Evolutionary conservation across 2,329 filamentous ascomycete genomes (phyloP).

Genomic region (Erysiphe pulchra): DNA sequence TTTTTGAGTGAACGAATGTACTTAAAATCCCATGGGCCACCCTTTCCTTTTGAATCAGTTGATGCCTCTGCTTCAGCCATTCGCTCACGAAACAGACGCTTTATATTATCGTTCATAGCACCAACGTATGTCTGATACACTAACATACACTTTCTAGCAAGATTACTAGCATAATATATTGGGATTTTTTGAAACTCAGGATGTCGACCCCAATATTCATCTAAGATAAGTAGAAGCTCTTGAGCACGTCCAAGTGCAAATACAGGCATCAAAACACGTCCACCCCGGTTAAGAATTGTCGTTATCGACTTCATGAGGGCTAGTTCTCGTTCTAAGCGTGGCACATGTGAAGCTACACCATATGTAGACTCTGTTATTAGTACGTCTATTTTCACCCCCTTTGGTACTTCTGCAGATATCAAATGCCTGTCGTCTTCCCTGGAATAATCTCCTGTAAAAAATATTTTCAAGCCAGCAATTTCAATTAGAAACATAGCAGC

Average conservation of each 20-base stretch:
- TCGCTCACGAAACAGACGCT: conserved; percentile 71
- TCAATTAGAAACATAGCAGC: conserved; percentile 97
- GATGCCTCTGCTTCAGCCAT: conserved; percentile 75
- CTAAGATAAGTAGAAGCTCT: conserved; percentile 76
- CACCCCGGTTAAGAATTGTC: conserved; percentile 68
- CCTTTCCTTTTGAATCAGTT: conserved; percentile 48
- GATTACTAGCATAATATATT: conserved; percentile 92
- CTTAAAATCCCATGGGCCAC: conserved; percentile 88
- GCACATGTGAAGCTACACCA: conserved; percentile 80
- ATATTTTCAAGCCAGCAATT: conserved; percentile 85
- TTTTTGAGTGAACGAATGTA: conserved; percentile 81
- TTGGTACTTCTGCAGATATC: conserved; percentile 76
- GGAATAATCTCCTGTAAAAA: conserved; percentile 96
- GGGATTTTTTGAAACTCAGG: conserved; percentile 69
- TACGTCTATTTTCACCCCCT: conserved; percentile 76
- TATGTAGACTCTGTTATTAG: conserved; percentile 96
- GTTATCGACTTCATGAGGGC: conserved; percentile 92
- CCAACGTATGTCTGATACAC: conserved; percentile 97
- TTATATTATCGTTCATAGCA: conserved; percentile 98
- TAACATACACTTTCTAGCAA: conserved; percentile 91
- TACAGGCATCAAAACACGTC: conserved; percentile 79
- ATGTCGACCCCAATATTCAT: conserved; percentile 91
- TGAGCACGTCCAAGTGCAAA: conserved; percentile 87
- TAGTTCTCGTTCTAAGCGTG: conserved; percentile 71
- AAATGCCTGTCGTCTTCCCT: conserved; percentile 87